These are phyloP conservation scores for Parascedosporium putredinis DNA, from an alignment of 2,329 filamentous ascomycete species.

Conservation along the genomic window DNA sequence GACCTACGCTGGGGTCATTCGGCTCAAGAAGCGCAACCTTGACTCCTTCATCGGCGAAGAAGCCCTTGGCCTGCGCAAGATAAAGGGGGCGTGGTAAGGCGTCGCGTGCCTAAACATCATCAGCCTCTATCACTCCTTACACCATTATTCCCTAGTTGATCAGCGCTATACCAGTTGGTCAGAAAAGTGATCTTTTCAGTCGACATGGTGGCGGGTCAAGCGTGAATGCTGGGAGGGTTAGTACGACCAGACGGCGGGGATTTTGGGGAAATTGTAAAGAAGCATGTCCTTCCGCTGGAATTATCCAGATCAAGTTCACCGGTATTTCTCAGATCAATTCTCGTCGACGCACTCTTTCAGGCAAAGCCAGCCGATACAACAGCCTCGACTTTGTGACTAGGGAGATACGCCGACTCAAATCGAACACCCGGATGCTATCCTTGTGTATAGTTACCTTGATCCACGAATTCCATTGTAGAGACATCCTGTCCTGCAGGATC, in stretches of 20 bases:
- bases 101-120: constrained; percentile 56
- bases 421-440: constrained; percentile 25
- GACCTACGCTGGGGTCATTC: constrained; percentile 60
- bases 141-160: constrained; percentile 12
- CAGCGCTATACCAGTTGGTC: constrained; percentile 68
- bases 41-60: constrained; percentile 64
- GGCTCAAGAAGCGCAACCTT: constrained; percentile 70
- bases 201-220: constrained; percentile 51
- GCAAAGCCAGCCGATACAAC: constrained; percentile 8
- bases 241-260: constrained; percentile 11
- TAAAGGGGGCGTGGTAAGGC: constrained; percentile 73
- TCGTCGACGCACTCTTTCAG: constrained; percentile 10
- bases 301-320: constrained; percentile 81
- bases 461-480: constrained; percentile 23
- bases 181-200: constrained; percentile 80
- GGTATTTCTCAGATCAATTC: constrained; percentile 62
- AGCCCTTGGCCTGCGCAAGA: constrained; percentile 65
- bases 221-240: constrained; percentile 31
- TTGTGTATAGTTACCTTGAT: constrained; percentile 30
- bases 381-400: neutral
- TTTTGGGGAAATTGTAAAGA: constrained; percentile 43
- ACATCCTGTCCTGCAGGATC: constrained; percentile 3
- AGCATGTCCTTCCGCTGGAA: constrained; percentile 83
- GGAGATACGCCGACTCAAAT: constrained; percentile 20
- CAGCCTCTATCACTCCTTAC: constrained; percentile 8